Base-by-base conservation (phyloP, 2,329 filamentous ascomycete species). In the Cladosporium phlei region DNA sequence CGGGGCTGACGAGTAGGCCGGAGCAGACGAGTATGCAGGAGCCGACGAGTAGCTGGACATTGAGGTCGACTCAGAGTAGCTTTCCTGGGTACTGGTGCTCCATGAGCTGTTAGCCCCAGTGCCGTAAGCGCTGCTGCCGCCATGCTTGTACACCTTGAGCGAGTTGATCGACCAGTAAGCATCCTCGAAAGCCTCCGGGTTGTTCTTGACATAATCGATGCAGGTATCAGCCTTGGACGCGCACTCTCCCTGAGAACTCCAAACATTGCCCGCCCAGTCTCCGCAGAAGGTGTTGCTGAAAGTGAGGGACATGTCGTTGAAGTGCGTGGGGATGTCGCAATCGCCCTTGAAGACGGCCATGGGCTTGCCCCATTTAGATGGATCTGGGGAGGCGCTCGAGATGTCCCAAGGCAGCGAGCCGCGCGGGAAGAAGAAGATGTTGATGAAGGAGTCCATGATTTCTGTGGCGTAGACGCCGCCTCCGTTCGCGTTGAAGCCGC, bases 231-330 rank as follows among this genome's bases (percentile, higher is more conserved):
- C 55, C 46, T 55, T 52, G 12, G 54, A 47, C 21, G 63, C 76
- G 48, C 62, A 66, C 1, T 52, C 49, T 28, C 57, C 53, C n/a
- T n/a, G n/a, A 28, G 46, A 51, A 8, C 48, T 47, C 57, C 62
- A 66, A 7, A 59, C 53, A 17, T 56, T 57, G 27, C 64, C 65
- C 5, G 66, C 66, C 61, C 62, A 69, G 38, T 65, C 60, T 25
- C 68, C 68, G 48, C 68, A 71, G 53, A 69, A 70, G 12, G 65
- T 75, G 19, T 69, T 69, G 66, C 93, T 93, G 73, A 94, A 89
- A 5, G 77, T 79, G 20, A 77, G 69, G 10, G 58, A 47, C 37
- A 67, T 61, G 37, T 66, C 52, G 2, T 38, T 56, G 56, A 71
- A 67, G 12, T 62, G 49, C 10, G 44, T 40, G 48, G 62, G 45